phyloP scores from a whole-genome alignment of 257 asterid genomes.

The Gardenia jasminoides region DNA sequence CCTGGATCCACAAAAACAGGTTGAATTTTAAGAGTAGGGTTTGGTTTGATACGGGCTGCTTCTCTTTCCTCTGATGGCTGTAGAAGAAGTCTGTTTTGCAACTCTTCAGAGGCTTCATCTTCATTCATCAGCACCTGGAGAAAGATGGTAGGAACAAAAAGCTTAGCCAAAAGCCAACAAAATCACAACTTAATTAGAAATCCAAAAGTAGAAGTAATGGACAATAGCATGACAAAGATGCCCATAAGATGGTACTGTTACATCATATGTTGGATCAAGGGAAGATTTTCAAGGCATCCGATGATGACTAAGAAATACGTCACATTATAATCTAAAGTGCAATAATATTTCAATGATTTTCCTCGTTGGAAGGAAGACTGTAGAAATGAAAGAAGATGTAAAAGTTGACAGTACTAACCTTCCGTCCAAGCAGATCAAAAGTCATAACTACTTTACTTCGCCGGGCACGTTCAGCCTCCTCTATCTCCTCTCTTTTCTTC shows the following conservation, averaged over 20 bases:
- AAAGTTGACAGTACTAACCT: constrained; percentile 42
- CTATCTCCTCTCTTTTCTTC: constrained; percentile 76
- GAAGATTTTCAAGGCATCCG: too few relatives aligned
- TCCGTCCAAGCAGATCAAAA: constrained; percentile 92
- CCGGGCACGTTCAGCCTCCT: constrained; percentile 76
- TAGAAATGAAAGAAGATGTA: constrained; percentile 3
- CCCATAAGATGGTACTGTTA: neutral
- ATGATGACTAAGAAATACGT: neutral
- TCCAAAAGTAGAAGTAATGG: neutral
- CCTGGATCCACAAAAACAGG: constrained; percentile 83
- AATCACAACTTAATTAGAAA: neutral
- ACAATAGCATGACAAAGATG: neutral
- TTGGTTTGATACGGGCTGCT: constrained; percentile 69
- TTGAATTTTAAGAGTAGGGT: constrained; percentile 63
- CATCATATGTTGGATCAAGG: neutral
- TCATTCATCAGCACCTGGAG: constrained; percentile 79
- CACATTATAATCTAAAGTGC: neutral
- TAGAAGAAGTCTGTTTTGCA: constrained; percentile 59
- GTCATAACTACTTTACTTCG: constrained; percentile 75
- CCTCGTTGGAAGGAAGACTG: neutral
- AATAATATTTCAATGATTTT: neutral
- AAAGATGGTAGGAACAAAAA: neutral
- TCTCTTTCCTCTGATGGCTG: constrained; percentile 59
- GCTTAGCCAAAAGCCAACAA: neutral
- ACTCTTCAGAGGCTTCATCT: constrained; percentile 68